Conservation (phyloP, 305 asterid species). For the Stenogyne calaminthoides region DNA sequence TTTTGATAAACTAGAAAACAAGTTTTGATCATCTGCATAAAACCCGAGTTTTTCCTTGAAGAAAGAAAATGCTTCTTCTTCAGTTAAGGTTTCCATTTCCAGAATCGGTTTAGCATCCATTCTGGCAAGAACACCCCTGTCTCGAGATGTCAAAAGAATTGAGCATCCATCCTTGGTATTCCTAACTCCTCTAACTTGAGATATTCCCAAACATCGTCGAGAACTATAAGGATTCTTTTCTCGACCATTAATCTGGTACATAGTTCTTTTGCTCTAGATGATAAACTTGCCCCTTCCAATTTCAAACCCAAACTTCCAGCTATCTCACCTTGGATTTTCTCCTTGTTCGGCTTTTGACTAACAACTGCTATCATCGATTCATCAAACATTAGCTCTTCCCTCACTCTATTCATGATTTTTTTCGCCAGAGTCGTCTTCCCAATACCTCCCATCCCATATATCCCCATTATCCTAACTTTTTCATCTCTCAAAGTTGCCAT, state of each 20-base stretch:
- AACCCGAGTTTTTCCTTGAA: neutral
- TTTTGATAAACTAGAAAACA: conserved; percentile 1
- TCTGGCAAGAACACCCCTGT: neutral
- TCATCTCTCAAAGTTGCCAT: conserved; percentile 19
- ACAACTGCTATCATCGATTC: too few species aligned
- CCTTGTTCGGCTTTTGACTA: neutral
- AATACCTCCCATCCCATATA: conserved; percentile 18
- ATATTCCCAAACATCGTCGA: conserved; percentile 40
- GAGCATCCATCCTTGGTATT: conserved; percentile 28
- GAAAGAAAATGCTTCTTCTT: conserved; percentile 29
- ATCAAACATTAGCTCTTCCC: too few species aligned
- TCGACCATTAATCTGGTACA: neutral
- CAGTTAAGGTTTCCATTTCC: conserved; percentile 6
- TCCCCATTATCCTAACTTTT: neutral
- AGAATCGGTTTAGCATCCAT: conserved; percentile 23
- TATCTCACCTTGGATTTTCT: conserved; percentile 30
- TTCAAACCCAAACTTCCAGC: conserved; percentile 29
- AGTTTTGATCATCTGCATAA: neutral
- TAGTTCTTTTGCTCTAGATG: conserved; percentile 19
- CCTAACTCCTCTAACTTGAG: conserved; percentile 30
- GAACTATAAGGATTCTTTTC: conserved; percentile 25
- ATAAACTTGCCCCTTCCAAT: neutral
- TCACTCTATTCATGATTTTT: conserved; percentile 1
- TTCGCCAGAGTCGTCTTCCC: neutral
- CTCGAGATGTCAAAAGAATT: conserved; percentile 28